These are phyloP conservation scores for Diaporthe vexans DNA, from an alignment of 2,329 filamentous ascomycete species.

Conservation along the genomic window DNA sequence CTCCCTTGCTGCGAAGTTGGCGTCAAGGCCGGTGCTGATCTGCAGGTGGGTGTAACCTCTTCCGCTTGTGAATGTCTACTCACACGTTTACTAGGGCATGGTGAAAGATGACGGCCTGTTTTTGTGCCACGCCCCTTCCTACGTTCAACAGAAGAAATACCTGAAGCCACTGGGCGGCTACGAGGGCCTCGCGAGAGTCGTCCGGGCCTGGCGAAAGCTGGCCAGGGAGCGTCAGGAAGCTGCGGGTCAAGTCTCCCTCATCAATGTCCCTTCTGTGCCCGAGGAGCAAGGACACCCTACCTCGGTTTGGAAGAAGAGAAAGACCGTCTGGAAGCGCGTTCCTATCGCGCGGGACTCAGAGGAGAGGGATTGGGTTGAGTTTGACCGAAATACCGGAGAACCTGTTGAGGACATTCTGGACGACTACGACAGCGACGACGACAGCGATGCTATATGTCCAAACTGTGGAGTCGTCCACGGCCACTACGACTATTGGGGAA, in stretches of 20 bases:
- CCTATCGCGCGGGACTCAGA: constrained; percentile 57
- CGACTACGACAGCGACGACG: constrained; percentile 41
- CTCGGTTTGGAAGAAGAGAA: constrained; percentile 57
- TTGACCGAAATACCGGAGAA: constrained; percentile 50
- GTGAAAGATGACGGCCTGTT: constrained; percentile 67
- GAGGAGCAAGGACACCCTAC: constrained; percentile 58
- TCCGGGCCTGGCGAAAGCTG: constrained; percentile 58
- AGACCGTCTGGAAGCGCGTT: constrained; percentile 66
- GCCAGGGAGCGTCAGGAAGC: constrained; percentile 41
- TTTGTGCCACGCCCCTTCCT: constrained; percentile 60
- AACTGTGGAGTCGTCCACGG: constrained; percentile 41
- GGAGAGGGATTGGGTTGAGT: constrained; percentile 64
- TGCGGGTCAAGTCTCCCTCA: constrained; percentile 13
- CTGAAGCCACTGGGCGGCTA: constrained; percentile 57
- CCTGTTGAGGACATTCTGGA: constrained; percentile 35
- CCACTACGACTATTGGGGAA: constrained; percentile 32
- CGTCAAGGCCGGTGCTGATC: constrained; percentile 60
- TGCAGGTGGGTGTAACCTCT: constrained; percentile 48
- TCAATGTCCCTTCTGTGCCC: constrained; percentile 56
- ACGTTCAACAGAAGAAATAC: constrained; percentile 56
- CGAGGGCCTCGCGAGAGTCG: constrained; percentile 58
- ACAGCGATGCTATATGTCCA: constrained; percentile 40
- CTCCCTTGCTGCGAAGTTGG: constrained; percentile 65
- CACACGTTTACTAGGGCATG: constrained; percentile 52
- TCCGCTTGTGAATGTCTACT: background rate